Evolutionary conservation across 129 eudicot genomes (phyloP).

Genomic region (Heracleum sosnowskyi): DNA sequence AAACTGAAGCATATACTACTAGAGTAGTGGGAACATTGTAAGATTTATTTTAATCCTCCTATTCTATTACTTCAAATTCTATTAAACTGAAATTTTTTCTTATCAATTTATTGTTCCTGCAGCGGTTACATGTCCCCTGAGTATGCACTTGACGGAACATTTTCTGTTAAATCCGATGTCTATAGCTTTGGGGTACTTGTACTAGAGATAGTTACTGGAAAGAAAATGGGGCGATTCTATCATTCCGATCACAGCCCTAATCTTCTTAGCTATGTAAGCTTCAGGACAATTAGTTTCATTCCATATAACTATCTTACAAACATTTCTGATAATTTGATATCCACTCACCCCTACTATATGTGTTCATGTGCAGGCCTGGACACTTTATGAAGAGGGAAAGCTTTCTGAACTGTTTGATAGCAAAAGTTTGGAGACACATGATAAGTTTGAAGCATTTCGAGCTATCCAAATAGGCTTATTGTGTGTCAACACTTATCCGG

Average conservation of each 20-base stretch:
- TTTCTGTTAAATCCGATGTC: constrained; percentile 17
- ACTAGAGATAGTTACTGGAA: constrained; percentile 33
- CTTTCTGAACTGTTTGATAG: constrained; percentile 19
- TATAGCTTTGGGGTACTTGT: constrained; percentile 40
- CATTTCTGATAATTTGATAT: neutral
- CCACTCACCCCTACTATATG: neutral
- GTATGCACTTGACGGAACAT: constrained; percentile 12
- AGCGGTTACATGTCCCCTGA: constrained; percentile 47
- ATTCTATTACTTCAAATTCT: neutral
- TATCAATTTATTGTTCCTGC: neutral
- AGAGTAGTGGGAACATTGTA: constrained; percentile 36
- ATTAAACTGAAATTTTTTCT: neutral
- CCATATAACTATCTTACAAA: neutral
- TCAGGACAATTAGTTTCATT: neutral
- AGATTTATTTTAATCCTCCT: neutral
- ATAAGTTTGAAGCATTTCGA: constrained; percentile 17
- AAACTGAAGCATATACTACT: constrained; percentile 20
- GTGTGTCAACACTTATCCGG: constrained; percentile 32
- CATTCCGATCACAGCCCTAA: constrained; percentile 23
- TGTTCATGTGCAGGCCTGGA: constrained; percentile 30
- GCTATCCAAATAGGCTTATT: constrained; percentile 32
- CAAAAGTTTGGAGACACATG: neutral
- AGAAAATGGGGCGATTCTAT: constrained; percentile 27
- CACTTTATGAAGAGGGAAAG: constrained; percentile 23
- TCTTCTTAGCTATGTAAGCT: constrained; percentile 33